These are phyloP conservation scores for Solanum paucissectum DNA, from an alignment of 257 asterid species.

Conservation along the genomic window DNA sequence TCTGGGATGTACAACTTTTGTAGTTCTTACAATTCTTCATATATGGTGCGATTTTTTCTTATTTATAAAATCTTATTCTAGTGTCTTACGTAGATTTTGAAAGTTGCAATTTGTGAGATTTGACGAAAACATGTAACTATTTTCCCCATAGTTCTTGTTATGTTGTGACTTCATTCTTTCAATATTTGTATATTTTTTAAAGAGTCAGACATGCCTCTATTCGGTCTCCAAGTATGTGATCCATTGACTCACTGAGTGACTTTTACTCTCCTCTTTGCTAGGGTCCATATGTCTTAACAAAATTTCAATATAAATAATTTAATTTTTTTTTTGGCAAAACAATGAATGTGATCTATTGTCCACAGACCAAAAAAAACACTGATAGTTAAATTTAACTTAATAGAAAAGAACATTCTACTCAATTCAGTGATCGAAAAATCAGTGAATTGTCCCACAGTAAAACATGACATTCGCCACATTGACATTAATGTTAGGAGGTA, in stretches of 20 bases:
- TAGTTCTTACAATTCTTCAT: too few relatives aligned
- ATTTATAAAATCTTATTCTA: too few relatives aligned
- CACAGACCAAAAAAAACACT: too few relatives aligned
- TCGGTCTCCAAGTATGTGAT: neutral
- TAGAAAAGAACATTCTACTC: neutral
- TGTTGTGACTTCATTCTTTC: neutral
- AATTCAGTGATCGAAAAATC: neutral
- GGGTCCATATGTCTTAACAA: too few relatives aligned
- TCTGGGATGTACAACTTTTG: too few relatives aligned
- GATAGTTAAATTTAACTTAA: too few relatives aligned
- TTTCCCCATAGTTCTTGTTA: neutral
- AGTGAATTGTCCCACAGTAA: conserved; percentile 25
- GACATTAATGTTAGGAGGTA: conserved; percentile 32
- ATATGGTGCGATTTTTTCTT: too few relatives aligned
- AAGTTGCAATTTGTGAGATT: neutral
- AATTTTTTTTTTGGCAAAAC: too few relatives aligned
- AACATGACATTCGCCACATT: conserved; percentile 65
- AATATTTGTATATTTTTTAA: neutral
- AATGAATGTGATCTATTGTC: too few relatives aligned
- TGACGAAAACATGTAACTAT: neutral
- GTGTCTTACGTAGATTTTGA: neutral
- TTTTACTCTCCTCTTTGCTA: neutral
- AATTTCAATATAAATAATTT: too few relatives aligned
- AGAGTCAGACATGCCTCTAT: neutral
- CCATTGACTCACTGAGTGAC: neutral